A percentile compares a stretch with the other conserved stretches of the same genome.
phyloP scores from a whole-genome alignment of 495 filamentous ascomycete species.

The Clavariopsis aquatica region DNA sequence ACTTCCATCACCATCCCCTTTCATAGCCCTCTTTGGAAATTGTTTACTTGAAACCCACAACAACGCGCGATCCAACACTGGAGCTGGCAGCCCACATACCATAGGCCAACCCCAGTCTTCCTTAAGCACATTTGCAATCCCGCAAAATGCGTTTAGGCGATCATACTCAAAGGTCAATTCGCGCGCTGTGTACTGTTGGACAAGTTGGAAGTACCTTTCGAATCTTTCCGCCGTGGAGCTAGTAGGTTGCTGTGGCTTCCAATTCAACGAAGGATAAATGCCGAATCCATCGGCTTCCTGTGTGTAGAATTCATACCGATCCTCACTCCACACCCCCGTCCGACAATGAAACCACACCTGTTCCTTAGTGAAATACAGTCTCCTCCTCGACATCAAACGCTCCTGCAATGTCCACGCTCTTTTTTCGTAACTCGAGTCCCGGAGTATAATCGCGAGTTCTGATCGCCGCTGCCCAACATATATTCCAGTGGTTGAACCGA shows the following conservation, averaged over 20 bases:
- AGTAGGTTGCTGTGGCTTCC: background rate
- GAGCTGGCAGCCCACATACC: background rate
- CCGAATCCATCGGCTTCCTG: background rate
- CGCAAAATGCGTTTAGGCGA: background rate
- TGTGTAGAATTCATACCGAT: background rate
- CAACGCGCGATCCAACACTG: background rate
- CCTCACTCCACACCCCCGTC: background rate
- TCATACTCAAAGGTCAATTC: background rate
- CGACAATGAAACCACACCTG: constrained; percentile 20
- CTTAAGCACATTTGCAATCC: background rate
- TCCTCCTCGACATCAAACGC: constrained; percentile 19
- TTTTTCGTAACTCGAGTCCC: background rate
- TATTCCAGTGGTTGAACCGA: background rate
- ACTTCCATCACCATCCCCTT: background rate
- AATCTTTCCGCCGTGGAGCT: too few species aligned
- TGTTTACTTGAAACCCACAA: background rate
- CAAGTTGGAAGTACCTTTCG: background rate
- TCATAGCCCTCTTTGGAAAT: background rate
- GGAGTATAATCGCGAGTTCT: background rate
- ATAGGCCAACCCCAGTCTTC: background rate
- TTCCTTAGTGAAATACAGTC: constrained; percentile 18
- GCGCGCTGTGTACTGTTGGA: background rate
- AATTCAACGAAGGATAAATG: constrained; percentile 2
- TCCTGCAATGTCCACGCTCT: constrained; percentile 32
- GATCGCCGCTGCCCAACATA: background rate